Conservation (phyloP, 176 grass and related monocot genomes). For the Dactylis glomerata region DNA sequence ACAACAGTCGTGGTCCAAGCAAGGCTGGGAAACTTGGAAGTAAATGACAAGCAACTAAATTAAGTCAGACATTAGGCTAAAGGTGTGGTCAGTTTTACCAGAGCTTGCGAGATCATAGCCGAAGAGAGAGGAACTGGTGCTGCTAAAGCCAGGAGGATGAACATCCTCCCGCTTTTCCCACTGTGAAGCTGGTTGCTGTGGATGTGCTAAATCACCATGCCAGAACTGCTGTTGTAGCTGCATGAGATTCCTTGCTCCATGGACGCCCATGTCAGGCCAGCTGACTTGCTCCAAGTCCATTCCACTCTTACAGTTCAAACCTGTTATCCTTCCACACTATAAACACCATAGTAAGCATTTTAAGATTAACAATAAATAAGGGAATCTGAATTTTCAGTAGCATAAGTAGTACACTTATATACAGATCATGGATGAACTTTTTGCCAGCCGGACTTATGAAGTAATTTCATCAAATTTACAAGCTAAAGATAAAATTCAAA, state of each 20-base stretch:
- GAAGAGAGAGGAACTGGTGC: slow-evolving; percentile 53
- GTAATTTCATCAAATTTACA: slow-evolving; percentile 9
- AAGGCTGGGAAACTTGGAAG: slow-evolving; percentile 19
- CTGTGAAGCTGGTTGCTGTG: slow-evolving; percentile 8
- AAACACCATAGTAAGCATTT: slow-evolving; percentile 21
- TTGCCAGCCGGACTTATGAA: not conserved
- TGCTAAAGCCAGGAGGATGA: slow-evolving; percentile 45
- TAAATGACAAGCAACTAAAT: slow-evolving; percentile 37
- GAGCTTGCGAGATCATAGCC: slow-evolving; percentile 61
- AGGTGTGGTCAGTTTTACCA: slow-evolving; percentile 42
- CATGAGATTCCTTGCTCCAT: slow-evolving; percentile 50
- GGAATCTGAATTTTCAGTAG: not conserved
- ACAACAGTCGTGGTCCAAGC: slow-evolving; percentile 20
- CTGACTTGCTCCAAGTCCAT: slow-evolving; percentile 52
- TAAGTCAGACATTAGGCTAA: not conserved
- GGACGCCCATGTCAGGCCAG: slow-evolving; percentile 45
- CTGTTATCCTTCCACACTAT: slow-evolving; percentile 57
- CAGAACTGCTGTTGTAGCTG: slow-evolving; percentile 70
- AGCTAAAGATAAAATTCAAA: not conserved
- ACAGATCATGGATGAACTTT: not conserved
- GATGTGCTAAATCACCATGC: slow-evolving; percentile 57
- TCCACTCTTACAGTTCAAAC: slow-evolving; percentile 41
- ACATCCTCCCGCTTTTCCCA: slow-evolving; percentile 51
- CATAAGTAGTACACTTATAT: not conserved
- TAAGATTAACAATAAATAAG: not conserved